Base-by-base conservation (phyloP, 2,329 filamentous ascomycete genomes). In the Colletotrichum sp. region DNA sequence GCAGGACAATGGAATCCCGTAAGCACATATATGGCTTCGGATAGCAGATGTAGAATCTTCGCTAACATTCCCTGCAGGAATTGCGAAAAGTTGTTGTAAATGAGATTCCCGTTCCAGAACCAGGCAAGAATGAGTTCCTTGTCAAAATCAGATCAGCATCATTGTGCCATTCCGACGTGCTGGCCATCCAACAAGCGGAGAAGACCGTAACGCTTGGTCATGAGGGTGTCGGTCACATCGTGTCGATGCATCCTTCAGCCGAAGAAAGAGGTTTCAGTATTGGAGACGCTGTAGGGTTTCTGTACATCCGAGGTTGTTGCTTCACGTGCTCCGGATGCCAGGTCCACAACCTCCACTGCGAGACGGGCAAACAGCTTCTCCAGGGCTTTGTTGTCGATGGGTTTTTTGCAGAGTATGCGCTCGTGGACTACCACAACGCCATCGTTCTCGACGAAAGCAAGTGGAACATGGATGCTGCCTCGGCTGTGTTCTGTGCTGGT, bases 401-500 rank as follows among this genome's bases (percentile, higher is more conserved):
- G 1, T 88, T 84, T 78, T 89, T 89, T 73, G 83, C 84, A 24
- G 87, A 89, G 79, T 89, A 89, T 78, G 85, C 85, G 2, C 80
- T 87, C 1, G 85, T 87, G 8, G 87, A 89, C 77, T 86, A 85
- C 79, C 85, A 85, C 78, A 88, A 87, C 79, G 85, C 85, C 0
- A 82, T 87, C 8, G 81, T 84, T 59, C 80, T 89, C 4, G 85
- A 87, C 24, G 79, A 85, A 44, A 77, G 66, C 12, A 76, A 84
- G 12, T 78, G 78, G 69, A 82, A 85, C 59, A 80, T 86, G 62
- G 81, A 81, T 60, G 81, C 77, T 18, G 81, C 83, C 6, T 83
- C 87, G 39, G 86, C 88, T 18, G 78, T 90, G 7, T 88, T 90
- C 78, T 90, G 89, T 77, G 88, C 89, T 2, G 88, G 88, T 2